Conservation (phyloP, 768 basidiomycete species). For the Solioccasus polychromus region DNA sequence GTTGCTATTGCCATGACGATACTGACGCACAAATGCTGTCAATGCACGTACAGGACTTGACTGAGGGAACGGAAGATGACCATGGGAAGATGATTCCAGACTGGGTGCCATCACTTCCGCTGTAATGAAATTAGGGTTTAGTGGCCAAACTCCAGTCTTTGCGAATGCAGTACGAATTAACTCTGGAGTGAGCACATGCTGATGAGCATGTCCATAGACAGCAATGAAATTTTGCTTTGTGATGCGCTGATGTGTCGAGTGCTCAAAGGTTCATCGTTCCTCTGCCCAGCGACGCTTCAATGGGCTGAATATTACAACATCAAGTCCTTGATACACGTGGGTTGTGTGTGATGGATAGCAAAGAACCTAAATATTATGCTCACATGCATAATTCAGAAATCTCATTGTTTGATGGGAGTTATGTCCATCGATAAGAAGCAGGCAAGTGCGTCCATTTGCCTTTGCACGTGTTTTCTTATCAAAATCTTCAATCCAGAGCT, state of each 20-base stretch:
- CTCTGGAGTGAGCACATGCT: slow-evolving; percentile 13
- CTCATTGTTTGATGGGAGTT: slow-evolving; percentile 38
- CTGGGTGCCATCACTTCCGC: slow-evolving; percentile 8
- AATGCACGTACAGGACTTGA: slow-evolving; percentile 7
- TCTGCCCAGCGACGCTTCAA: slow-evolving; percentile 25
- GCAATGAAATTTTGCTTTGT: slow-evolving; percentile 11
- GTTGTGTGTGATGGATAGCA: slow-evolving; percentile 37
- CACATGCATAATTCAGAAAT: slow-evolving; percentile 38
- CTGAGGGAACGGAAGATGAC: slow-evolving; percentile 20
- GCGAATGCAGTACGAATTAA: slow-evolving; percentile 25
- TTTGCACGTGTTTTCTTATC: slow-evolving; percentile 33
- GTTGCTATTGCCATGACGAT: neutral
- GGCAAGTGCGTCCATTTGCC: slow-evolving; percentile 22
- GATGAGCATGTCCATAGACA: slow-evolving; percentile 17
- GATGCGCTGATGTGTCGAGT: neutral
- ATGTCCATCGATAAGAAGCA: slow-evolving; percentile 48
- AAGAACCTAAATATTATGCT: slow-evolving; percentile 37
- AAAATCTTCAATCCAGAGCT: slow-evolving; percentile 30
- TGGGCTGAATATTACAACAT: slow-evolving; percentile 35
- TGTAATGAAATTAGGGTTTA: neutral
- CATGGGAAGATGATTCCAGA: slow-evolving; percentile 1
- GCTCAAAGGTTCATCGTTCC: neutral
- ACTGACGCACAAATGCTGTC: neutral
- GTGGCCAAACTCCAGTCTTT: slow-evolving; percentile 30
- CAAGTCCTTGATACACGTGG: slow-evolving; percentile 39